Evolutionary conservation across 2,329 filamentous ascomycete species (phyloP).

Genomic region (Talaromyces sp.): DNA sequence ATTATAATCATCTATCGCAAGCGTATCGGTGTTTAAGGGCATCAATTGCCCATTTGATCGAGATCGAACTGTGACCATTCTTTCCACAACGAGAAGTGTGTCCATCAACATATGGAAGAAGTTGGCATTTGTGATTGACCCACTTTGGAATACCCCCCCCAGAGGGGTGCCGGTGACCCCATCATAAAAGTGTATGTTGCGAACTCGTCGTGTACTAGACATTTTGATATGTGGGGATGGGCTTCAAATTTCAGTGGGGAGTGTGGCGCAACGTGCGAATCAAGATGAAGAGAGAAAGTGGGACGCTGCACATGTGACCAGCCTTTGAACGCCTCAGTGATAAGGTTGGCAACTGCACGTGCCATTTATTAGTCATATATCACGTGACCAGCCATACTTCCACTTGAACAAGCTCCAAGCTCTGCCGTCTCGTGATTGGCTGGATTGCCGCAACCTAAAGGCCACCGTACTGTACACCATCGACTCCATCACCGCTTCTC

Average conservation of each 20-base stretch:
- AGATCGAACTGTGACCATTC: not conserved
- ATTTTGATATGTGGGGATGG: too few species aligned
- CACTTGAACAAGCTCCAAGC: too few species aligned
- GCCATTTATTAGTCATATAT: too few species aligned
- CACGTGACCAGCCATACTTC: too few species aligned
- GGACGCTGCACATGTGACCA: too few species aligned
- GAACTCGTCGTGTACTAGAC: too few species aligned
- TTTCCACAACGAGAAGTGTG: not conserved
- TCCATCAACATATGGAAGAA: not conserved
- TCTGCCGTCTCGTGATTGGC: constrained; percentile 36
- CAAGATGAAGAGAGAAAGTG: too few species aligned
- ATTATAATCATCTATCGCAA: not conserved
- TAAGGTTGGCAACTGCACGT: too few species aligned
- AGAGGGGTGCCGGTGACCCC: not conserved
- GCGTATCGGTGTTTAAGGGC: not conserved
- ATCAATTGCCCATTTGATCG: not conserved
- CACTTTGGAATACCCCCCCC: not conserved
- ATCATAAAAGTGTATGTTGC: not conserved
- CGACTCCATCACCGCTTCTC: constrained; percentile 28
- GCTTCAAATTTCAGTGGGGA: too few species aligned
- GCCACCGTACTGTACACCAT: constrained; percentile 44
- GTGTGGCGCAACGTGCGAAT: too few species aligned
- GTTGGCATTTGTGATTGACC: not conserved
- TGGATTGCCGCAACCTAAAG: constrained; percentile 35
- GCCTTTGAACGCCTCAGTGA: too few species aligned